phyloP scores from a whole-genome alignment of 1,139 yeast species.

The Suhomyces taliae region DNA sequence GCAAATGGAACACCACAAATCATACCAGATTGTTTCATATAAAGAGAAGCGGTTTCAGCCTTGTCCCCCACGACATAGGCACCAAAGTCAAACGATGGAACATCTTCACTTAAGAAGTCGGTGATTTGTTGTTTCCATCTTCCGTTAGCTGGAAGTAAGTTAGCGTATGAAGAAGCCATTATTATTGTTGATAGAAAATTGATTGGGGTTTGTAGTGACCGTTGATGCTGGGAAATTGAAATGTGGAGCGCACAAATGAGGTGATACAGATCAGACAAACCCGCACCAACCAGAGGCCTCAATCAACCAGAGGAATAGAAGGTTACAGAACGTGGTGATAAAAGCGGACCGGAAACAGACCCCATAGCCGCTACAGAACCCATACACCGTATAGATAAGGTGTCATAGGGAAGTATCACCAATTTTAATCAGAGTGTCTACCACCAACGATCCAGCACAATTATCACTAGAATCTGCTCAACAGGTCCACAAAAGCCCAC shows the following conservation, averaged over 20 bases:
- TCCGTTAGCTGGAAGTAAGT: constrained; percentile 72
- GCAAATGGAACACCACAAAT: constrained; percentile 93
- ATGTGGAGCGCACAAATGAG: background rate
- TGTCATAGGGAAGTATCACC: too few relatives aligned
- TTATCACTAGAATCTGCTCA: too few relatives aligned
- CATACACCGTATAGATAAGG: too few relatives aligned
- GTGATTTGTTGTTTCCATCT: constrained; percentile 79
- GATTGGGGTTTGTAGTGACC: background rate
- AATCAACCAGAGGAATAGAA: background rate
- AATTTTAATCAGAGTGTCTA: too few relatives aligned
- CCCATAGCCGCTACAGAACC: too few relatives aligned
- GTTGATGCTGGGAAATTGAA: background rate
- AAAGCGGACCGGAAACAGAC: too few relatives aligned
- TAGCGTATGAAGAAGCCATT: constrained; percentile 32
- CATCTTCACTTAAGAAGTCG: constrained; percentile 79
- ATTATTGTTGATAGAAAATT: background rate
- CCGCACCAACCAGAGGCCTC: background rate
- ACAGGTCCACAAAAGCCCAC: too few relatives aligned
- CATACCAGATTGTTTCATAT: constrained; percentile 78
- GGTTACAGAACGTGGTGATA: background rate
- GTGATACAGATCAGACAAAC: background rate
- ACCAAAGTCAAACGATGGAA: constrained; percentile 91
- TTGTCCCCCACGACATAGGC: constrained; percentile 90
- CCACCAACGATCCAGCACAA: too few relatives aligned
- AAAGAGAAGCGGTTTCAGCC: constrained; percentile 68